phyloP scores from a whole-genome alignment of 345 rosid genomes.

The Aquilaria malaccensis region DNA sequence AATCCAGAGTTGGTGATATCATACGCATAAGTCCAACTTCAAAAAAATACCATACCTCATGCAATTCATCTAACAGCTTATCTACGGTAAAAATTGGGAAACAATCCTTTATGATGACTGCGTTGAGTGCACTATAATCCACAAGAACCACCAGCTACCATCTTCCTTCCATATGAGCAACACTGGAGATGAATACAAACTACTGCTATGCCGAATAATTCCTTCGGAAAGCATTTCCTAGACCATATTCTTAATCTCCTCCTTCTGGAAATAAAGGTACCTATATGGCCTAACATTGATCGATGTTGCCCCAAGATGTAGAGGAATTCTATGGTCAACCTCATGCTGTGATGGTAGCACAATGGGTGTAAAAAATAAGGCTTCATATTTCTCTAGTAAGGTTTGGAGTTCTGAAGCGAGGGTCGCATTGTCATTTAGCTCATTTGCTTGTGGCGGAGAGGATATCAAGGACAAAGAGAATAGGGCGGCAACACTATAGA shows the following conservation, averaged over 20 bases:
- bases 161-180: slow-evolving; percentile 4
- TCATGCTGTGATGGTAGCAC: neutral
- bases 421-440: too few relatives aligned
- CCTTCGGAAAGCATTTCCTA: neutral
- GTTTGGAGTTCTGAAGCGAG: neutral
- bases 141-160: neutral
- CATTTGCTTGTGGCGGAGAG: neutral
- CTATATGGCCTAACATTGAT: neutral
- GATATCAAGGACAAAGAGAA: neutral
- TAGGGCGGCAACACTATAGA: neutral
- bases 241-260: neutral
- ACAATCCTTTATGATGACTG: neutral
- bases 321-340: neutral
- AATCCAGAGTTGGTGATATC: neutral
- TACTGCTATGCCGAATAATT: neutral
- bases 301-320: neutral
- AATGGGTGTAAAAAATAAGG: neutral
- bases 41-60: neutral
- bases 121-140: neutral
- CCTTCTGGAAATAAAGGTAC: neutral
- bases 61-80: neutral
- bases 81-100: neutral
- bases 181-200: slow-evolving; percentile 10
- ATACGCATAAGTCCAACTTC: neutral
- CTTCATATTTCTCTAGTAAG: neutral